phyloP scores from a whole-genome alignment of 2,329 filamentous ascomycete genomes.

The Diaporthe batatas region DNA sequence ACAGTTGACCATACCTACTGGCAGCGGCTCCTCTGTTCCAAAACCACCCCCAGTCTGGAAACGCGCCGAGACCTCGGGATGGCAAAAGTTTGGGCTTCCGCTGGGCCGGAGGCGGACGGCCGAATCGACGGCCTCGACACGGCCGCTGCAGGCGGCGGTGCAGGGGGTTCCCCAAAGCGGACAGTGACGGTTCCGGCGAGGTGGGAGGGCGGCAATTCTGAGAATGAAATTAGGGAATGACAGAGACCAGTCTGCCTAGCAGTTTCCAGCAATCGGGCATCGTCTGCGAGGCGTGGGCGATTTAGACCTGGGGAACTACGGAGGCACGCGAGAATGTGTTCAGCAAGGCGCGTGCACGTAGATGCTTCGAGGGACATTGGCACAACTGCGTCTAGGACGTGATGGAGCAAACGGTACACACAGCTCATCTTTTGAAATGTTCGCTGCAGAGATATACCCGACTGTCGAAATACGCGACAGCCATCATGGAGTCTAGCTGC shows the following conservation, averaged over 20 bases:
- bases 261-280: background rate
- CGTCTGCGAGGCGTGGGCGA: background rate
- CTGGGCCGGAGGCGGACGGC: conserved; percentile 24
- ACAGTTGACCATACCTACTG: conserved; percentile 1
- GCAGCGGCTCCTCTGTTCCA: background rate
- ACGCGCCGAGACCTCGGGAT: background rate
- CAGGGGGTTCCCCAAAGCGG: background rate
- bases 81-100: conserved; percentile 20
- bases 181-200: background rate
- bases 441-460: background rate
- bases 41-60: conserved; percentile 18
- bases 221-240: background rate
- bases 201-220: background rate
- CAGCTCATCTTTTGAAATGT: background rate
- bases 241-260: background rate
- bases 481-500: background rate
- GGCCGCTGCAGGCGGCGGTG: conserved; percentile 27
- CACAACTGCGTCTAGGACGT: background rate
- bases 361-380: background rate
- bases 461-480: background rate
- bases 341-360: background rate
- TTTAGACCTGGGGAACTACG: too few relatives aligned
- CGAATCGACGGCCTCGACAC: conserved; percentile 32
- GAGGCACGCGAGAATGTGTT: background rate
- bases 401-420: background rate